A percentile compares a stretch with the other conserved stretches of the same genome.
phyloP scores from a whole-genome alignment of 1,284 basidiomycete species.

The Cutaneotrichosporon dermatis region DNA sequence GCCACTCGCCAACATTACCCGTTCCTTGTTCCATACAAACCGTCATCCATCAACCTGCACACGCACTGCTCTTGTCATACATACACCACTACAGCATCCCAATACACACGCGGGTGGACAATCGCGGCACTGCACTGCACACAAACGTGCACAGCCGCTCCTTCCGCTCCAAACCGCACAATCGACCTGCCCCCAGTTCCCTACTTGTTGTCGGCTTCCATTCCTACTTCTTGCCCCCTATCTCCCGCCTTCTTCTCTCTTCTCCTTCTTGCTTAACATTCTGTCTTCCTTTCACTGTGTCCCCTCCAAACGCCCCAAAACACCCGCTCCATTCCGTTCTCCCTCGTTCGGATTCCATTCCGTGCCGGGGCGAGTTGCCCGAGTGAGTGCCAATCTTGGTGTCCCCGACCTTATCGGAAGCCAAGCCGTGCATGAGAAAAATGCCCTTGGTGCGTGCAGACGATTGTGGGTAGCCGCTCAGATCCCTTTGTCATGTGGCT shows the following conservation, averaged over 20 bases:
- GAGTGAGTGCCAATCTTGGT: not conserved
- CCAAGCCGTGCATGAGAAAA: not conserved
- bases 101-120: too few species aligned
- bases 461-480: too few species aligned
- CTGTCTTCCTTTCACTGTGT: not conserved
- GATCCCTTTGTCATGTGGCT: not conserved
- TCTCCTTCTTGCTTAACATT: not conserved
- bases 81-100: too few species aligned
- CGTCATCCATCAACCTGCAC: too few species aligned
- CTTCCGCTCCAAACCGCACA: too few species aligned
- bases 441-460: too few species aligned
- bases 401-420: not conserved
- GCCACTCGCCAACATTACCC: too few species aligned
- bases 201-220: not conserved
- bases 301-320: not conserved
- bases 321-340: not conserved
- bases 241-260: not conserved
- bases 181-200: not conserved
- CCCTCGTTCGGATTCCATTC: not conserved
- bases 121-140: too few species aligned
- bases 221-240: constrained; percentile 2
- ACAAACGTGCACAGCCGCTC: too few species aligned
- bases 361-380: not conserved
- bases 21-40: too few species aligned
- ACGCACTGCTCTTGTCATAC: too few species aligned